phyloP scores from a whole-genome alignment of 768 basidiomycete species.

The Obba rivulosa region DNA sequence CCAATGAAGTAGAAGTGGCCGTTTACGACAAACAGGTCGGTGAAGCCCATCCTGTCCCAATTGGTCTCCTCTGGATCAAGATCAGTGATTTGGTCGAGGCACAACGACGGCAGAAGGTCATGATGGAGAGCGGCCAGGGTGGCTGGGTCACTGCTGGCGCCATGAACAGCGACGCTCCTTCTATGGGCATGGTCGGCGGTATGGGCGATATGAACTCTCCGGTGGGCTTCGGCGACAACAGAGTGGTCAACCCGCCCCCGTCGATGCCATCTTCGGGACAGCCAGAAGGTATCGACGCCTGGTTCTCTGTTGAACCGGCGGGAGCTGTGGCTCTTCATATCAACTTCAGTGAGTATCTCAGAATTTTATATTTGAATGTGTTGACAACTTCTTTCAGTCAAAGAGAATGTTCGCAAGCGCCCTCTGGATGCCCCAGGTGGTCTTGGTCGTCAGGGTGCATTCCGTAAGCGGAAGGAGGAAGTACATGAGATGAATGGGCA shows the following conservation, averaged over 20 bases:
- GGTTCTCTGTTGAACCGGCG: conserved; percentile 98
- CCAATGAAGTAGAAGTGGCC: conserved; percentile 96
- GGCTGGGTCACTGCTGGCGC: conserved; percentile 96
- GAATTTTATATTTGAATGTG: conserved; percentile 6
- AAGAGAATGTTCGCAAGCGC: conserved; percentile 95
- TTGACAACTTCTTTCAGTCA: conserved; percentile 53
- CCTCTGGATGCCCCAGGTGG: conserved; percentile 90
- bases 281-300: conserved; percentile 86
- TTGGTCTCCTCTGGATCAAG: conserved; percentile 92
- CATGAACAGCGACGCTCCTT: conserved; percentile 59
- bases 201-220: conserved; percentile 41
- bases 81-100: conserved; percentile 94
- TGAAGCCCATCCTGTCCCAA: conserved; percentile 77
- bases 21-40: conserved; percentile 89
- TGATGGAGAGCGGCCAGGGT: conserved; percentile 78
- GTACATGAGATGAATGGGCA: conserved; percentile 99
- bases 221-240: conserved; percentile 26
- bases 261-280: conserved; percentile 13
- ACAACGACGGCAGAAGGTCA: conserved; percentile 85
- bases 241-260: conserved; percentile 8
- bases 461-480: conserved; percentile 96
- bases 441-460: conserved; percentile 94
- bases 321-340: conserved; percentile 84
- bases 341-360: conserved; percentile 75
- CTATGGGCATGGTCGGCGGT: conserved; percentile 45